These are phyloP conservation scores for Trebouxiophyceae sp. DNA, from an alignment of 163 green algal genomes.

Conservation along the genomic window DNA sequence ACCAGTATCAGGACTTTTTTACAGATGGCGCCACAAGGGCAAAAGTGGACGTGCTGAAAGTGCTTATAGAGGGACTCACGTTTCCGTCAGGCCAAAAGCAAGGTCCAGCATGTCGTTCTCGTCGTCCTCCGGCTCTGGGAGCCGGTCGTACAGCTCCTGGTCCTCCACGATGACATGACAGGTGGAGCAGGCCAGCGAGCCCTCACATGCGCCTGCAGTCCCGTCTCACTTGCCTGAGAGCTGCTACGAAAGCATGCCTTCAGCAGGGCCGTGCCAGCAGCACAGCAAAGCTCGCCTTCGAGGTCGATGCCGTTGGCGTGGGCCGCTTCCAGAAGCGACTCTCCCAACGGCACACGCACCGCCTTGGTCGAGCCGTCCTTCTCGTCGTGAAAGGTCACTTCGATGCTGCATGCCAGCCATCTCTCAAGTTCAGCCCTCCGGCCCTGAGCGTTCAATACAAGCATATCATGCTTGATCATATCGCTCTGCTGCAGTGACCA, in stretches of 20 bases:
- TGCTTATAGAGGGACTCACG: slow-evolving; percentile 25
- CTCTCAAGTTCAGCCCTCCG: too few relatives aligned
- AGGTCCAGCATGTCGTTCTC: slow-evolving; percentile 99
- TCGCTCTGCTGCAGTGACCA: too few relatives aligned
- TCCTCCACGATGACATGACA: slow-evolving; percentile 94
- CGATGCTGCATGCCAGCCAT: slow-evolving; percentile 59
- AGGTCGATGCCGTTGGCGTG: slow-evolving; percentile 97
- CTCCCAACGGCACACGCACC: slow-evolving; percentile 70
- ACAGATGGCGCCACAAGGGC: too few relatives aligned
- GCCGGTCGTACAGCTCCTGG: slow-evolving; percentile 75
- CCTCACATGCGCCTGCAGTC: slow-evolving; percentile 85
- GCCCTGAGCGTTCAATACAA: too few relatives aligned
- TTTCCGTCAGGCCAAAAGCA: slow-evolving; percentile 90
- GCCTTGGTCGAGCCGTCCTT: slow-evolving; percentile 78
- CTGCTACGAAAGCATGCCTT: not conserved
- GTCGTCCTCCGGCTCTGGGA: slow-evolving; percentile 91
- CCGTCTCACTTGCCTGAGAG: not conserved
- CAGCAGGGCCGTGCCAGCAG: not conserved
- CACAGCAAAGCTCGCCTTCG: slow-evolving; percentile 63
- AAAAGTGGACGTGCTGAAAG: not conserved
- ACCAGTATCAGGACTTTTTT: not conserved
- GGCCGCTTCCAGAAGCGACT: slow-evolving; percentile 84
- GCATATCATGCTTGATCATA: too few relatives aligned
- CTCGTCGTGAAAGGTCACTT: slow-evolving; percentile 84
- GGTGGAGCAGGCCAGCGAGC: slow-evolving; percentile 94